Evolutionary conservation across 495 filamentous ascomycete genomes (phyloP).

Genomic region (Daldinia vernicosa): DNA sequence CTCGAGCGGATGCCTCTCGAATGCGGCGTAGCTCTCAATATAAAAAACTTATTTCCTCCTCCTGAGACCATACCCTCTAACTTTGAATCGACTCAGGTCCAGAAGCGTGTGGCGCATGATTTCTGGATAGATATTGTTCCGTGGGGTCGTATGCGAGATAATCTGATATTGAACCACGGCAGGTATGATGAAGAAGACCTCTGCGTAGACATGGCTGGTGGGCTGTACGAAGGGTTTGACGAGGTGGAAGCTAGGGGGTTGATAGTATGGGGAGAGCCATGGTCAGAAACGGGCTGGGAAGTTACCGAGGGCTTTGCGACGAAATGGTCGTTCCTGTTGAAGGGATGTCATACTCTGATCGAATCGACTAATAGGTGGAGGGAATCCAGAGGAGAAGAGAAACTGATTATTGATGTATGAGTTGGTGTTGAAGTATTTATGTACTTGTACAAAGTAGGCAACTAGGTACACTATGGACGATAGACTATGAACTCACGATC

Average conservation of each 20-base stretch:
- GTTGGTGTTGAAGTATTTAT: background rate
- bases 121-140: slow-evolving; percentile 61
- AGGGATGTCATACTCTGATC: slow-evolving; percentile 60
- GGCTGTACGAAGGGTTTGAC: slow-evolving; percentile 49
- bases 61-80: slow-evolving; percentile 46
- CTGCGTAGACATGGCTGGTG: slow-evolving; percentile 58
- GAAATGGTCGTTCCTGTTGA: slow-evolving; percentile 62
- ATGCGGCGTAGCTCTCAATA: slow-evolving; percentile 37
- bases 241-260: slow-evolving; percentile 50
- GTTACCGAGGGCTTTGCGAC: slow-evolving; percentile 58
- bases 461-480: background rate
- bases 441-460: background rate
- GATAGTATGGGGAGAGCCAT: slow-evolving; percentile 63
- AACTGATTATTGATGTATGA: slow-evolving; percentile 56
- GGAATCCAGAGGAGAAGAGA: slow-evolving; percentile 56
- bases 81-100: slow-evolving; percentile 55
- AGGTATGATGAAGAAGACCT: slow-evolving; percentile 58
- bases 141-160: slow-evolving; percentile 59
- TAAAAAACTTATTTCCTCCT: slow-evolving; percentile 29
- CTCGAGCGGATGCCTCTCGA: slow-evolving; percentile 40
- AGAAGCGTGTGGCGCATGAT: slow-evolving; percentile 51
- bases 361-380: slow-evolving; percentile 62
- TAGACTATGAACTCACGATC: background rate
- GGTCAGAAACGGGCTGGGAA: slow-evolving; percentile 60
- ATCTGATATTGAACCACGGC: slow-evolving; percentile 53